Evolutionary conservation across 2,329 filamentous ascomycete genomes (phyloP).

Genomic region (Ophiostoma angusticollis): DNA sequence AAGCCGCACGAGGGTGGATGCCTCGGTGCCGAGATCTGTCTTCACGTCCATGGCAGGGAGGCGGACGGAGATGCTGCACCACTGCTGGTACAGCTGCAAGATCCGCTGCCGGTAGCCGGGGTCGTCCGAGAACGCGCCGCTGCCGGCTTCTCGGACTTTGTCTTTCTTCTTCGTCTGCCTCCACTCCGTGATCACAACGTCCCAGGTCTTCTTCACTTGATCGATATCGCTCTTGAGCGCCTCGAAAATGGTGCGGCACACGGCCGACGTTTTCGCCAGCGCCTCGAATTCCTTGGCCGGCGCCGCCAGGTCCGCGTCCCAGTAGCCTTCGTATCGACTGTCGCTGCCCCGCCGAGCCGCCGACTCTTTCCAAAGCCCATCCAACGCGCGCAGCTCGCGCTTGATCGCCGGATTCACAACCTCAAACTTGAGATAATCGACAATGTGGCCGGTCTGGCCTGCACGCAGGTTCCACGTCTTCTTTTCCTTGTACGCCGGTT

Average conservation of each 20-base stretch:
- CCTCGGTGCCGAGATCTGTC: too few relatives aligned
- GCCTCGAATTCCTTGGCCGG: conserved; percentile 24
- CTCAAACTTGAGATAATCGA: conserved; percentile 49
- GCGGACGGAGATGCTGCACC: conserved; percentile 25
- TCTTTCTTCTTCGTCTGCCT: background rate
- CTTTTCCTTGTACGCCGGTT: conserved; percentile 33
- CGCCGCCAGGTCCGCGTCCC: conserved; percentile 25
- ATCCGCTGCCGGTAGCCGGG: conserved; percentile 20
- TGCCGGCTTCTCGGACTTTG: conserved; percentile 7
- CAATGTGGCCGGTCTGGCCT: conserved; percentile 32
- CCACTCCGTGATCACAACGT: background rate
- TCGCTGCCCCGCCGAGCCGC: background rate
- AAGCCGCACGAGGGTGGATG: conserved; percentile 22
- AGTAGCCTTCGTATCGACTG: conserved; percentile 15
- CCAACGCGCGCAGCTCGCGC: conserved; percentile 23
- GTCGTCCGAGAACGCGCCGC: background rate
- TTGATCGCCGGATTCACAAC: conserved; percentile 33
- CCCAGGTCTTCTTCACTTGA: conserved; percentile 22
- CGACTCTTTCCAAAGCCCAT: conserved; percentile 9
- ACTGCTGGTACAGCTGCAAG: conserved; percentile 26
- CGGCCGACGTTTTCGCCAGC: conserved; percentile 16
- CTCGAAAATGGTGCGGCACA: conserved; percentile 21
- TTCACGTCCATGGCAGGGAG: conserved; percentile 19
- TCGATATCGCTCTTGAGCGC: conserved; percentile 24
- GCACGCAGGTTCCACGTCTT: conserved; percentile 13